Evolutionary conservation across 495 filamentous ascomycete genomes (phyloP), one percentile per base, ranked within the genome.

Genomic region (Aspergillus nanangensis): DNA sequence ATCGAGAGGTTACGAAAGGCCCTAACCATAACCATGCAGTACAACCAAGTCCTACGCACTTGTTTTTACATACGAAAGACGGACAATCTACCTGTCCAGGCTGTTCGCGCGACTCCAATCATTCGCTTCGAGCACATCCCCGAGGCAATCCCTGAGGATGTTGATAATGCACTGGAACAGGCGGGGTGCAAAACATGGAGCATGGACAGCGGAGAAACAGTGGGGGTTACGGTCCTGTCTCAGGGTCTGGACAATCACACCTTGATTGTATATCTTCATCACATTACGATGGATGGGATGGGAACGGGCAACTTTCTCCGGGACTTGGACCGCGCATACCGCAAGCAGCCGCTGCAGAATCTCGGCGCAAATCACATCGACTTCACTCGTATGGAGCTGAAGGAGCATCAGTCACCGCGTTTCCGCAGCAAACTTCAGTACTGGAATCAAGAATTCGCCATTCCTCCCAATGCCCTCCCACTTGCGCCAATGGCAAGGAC

Each of bases 231-330:
- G 4, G 17, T 56, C 10, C 11, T 59, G 14, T 45, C 48, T 5
- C 24, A 46, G 8, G 18, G 15, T 3, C 15, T 32, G 8, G 24
- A 36, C 8, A 18, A 21, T 1, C 52, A 62, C 38, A 44, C 41
- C 15, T 27, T 58, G 1, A 15, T 62, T 9, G 41, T 62, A 15
- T 25, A 21, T 3, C 57, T 50, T 33, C 59, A 62, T 11, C 69
- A 73, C 37, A 70, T 73, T 37, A 37, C 48, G 18, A 61, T 67
- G 37, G 69, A 73, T 42, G 66, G 57, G 0, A 44, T 60, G 15
- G 56, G 59, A 41, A 54, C 57, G 13, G 23, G 59, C 15, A 31
- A 66, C 15, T 47, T 71, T 31, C 27, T 51, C 1, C 19, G 34
- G 0, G 65, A 71, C 21, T 40, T 71, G 1, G 45, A 55, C 9